Evolutionary conservation across 78 protist genomes (phyloP), one percentile per base, ranked within the genome.

Genomic region (Dictyostelium intermedium): DNA sequence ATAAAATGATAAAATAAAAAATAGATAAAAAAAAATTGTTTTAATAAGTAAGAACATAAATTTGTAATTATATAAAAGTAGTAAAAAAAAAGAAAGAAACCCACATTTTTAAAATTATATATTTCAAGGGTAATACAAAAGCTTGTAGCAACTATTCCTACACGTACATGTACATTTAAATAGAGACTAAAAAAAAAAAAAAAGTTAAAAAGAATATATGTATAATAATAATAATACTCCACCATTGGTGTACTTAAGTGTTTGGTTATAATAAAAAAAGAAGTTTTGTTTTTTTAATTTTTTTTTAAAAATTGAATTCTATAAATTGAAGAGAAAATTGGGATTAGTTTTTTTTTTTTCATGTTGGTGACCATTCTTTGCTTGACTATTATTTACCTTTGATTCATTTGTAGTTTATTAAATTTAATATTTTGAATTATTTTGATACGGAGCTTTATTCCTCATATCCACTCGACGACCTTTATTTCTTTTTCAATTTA

Each of bases 11-110:
- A 39, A 39, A 39, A 5, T 39, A 5, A 39, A 39, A 4, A 69
- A 69, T 16, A 69, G 10, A 30, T 30, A 70, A 60, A 60, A 20
- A 66, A 66, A 66, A 66, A 66, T 10, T 23, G 74, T 66, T 66
- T 66, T 66, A 66, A 66, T 66, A 66, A 66, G 74, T 66, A 66
- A 66, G 74, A 66, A 66, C 74, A 66, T 66, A 66, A 66, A 66
- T 66, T 66, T 66, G 6, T 8, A 27, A 66, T 66, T 27, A 27
- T 66, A 66, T 66, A 25, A 66, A 10, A 66, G 23, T 23, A 23
- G 5, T 18, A n/a, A 18, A n/a, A 61, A 66, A 66, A 27, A 10
- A 27, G 11, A 11, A 66, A 27, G 18, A 66, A 66, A 66, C 74
- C 74, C 74, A 66, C 74, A 66, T 66, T 66, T 66, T 27, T 25